Conservation (phyloP, 2,329 filamentous ascomycete species). For the Fusarium transvaalense region DNA sequence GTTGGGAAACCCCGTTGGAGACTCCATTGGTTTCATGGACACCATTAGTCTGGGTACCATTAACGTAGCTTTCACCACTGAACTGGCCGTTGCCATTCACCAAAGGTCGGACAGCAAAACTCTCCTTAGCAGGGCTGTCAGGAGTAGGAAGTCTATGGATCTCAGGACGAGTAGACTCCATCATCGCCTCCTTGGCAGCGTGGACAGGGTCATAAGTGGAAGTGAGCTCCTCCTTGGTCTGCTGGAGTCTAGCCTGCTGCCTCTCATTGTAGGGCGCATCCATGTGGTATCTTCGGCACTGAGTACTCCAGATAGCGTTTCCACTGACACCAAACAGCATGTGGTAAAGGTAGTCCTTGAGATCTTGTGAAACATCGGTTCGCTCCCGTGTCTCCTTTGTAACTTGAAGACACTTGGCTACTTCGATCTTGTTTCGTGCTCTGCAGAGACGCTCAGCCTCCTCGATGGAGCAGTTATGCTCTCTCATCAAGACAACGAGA, state of each 20-base stretch:
- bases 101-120: not conserved
- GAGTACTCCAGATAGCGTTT: not conserved
- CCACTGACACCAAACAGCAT: constrained; percentile 3
- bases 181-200: not conserved
- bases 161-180: not conserved
- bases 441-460: not conserved
- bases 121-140: not conserved
- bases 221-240: not conserved
- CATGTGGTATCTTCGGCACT: not conserved
- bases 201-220: not conserved
- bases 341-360: not conserved
- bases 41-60: not conserved
- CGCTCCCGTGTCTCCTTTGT: not conserved
- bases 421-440: constrained; percentile 1
- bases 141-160: not conserved
- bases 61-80: not conserved
- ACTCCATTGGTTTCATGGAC: not conserved
- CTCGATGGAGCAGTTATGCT: not conserved
- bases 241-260: not conserved
- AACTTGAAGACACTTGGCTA: not conserved
- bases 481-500: not conserved
- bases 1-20: not conserved
- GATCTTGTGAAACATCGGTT: constrained; percentile 1
- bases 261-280: not conserved
- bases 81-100: not conserved